Conservation (phyloP, 2,329 filamentous ascomycete species). For the Fusarium sp. region DNA sequence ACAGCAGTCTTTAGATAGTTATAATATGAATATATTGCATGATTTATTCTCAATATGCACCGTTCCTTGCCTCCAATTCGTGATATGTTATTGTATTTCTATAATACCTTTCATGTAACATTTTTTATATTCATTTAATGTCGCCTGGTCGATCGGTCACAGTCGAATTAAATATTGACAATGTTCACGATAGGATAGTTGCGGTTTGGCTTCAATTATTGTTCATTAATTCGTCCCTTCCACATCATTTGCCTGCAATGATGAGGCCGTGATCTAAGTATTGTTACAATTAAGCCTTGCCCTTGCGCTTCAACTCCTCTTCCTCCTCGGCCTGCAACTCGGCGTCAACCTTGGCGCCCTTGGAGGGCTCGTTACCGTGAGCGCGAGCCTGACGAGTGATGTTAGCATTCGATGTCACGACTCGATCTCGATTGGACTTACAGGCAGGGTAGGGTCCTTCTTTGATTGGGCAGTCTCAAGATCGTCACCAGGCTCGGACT, state of each 20-base stretch:
- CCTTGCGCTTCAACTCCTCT: conserved; percentile 70
- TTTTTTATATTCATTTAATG: not conserved
- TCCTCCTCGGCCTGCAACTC: conserved; percentile 76
- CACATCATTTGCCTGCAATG: conserved; percentile 10
- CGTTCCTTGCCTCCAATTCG: no score
- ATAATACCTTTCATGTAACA: not conserved
- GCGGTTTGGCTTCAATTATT: not conserved
- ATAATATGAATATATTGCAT: not conserved
- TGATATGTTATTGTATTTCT: not conserved
- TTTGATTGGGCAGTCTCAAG: conserved; percentile 57
- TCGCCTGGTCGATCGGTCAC: not conserved
- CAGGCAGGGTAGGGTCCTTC: conserved; percentile 70
- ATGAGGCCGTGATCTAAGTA: conserved; percentile 6
- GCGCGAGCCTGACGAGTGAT: conserved; percentile 62
- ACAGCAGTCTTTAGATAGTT: no score
- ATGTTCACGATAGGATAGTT: not conserved
- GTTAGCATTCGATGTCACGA: conserved; percentile 7
- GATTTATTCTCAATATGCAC: not conserved
- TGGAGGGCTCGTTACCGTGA: conserved; percentile 79
- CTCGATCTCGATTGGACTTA: conserved; percentile 49
- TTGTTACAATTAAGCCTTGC: conserved; percentile 45
- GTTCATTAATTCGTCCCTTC: conserved; percentile 31
- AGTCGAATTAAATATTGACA: not conserved
- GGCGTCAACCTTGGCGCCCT: conserved; percentile 77
- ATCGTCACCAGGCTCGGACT: conserved; percentile 59